Percentiles rank a stretch among this genome's conserved stretches.
Conservation (phyloP, 2,329 filamentous ascomycete species). For the Pseudogymnoascus sp. region DNA sequence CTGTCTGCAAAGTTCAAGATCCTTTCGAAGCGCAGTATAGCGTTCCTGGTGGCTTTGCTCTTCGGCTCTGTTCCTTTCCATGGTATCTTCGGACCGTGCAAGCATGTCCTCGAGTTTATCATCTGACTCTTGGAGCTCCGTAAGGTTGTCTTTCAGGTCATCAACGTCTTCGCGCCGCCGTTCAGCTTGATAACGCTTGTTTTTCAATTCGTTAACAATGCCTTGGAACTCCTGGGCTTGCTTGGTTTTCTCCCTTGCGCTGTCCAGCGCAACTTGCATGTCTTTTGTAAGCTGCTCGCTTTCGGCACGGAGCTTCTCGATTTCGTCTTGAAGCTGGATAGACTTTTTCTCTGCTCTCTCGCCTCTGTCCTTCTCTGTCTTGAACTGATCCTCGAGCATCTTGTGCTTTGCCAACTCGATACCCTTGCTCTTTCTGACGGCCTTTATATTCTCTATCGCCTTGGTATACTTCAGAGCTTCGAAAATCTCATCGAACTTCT, state of each 20-base stretch:
- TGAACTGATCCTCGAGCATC: conserved; percentile 68
- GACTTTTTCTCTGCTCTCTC: conserved; percentile 63
- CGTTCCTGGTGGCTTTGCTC: conserved; percentile 54
- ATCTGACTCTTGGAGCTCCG: conserved; percentile 73
- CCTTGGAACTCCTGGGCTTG: conserved; percentile 67
- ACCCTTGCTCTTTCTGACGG: conserved; percentile 74
- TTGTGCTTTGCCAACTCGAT: conserved; percentile 67
- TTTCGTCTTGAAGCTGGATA: conserved; percentile 57
- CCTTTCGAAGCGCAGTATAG: conserved; percentile 57
- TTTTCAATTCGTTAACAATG: conserved; percentile 67
- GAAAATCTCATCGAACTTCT: conserved; percentile 95
- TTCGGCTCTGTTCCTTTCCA: conserved; percentile 58
- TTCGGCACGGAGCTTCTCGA: conserved; percentile 53
- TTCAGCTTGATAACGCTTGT: conserved; percentile 67
- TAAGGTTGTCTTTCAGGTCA: conserved; percentile 64
- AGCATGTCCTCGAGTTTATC: conserved; percentile 64
- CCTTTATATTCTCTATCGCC: conserved; percentile 90
- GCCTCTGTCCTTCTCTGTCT: conserved; percentile 77
- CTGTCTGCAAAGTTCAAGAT: conserved; percentile 39
- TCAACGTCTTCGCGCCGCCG: conserved; percentile 64
- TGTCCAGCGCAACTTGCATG: conserved; percentile 50
- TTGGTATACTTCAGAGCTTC: conserved; percentile 96
- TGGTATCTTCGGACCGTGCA: conserved; percentile 69
- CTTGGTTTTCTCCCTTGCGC: conserved; percentile 58
- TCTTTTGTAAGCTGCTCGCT: conserved; percentile 51